These are phyloP conservation scores for Aphanoascus verrucosus DNA, from an alignment of 2,329 filamentous ascomycete species.

Conservation along the genomic window DNA sequence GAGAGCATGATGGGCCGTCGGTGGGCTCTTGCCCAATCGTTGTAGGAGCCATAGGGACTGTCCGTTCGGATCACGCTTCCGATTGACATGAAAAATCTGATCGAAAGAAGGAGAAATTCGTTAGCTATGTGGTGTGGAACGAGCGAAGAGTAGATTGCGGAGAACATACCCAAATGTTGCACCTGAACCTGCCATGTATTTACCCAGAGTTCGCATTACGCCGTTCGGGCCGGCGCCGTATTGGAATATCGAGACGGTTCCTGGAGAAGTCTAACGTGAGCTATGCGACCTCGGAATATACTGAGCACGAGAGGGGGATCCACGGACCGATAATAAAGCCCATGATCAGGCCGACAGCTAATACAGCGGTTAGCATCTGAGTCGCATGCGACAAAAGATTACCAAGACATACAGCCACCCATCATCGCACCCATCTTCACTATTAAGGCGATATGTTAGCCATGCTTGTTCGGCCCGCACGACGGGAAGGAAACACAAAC, in stretches of 20 bases:
- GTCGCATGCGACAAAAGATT: background rate
- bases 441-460: conserved; percentile 30
- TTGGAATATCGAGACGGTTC: conserved; percentile 87
- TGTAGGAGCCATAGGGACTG: conserved; percentile 61
- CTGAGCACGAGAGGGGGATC: background rate
- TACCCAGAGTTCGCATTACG: conserved; percentile 84
- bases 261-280: conserved; percentile 38
- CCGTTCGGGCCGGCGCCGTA: conserved; percentile 89
- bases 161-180: conserved; percentile 78
- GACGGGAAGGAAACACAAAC: conserved; percentile 36
- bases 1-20: conserved; percentile 61
- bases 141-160: background rate
- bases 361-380: conserved; percentile 14
- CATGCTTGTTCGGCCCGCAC: background rate
- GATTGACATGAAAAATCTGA: conserved; percentile 94
- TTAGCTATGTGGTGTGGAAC: background rate
- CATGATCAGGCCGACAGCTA: conserved; percentile 91
- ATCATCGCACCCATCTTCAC: conserved; percentile 99
- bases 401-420: conserved; percentile 71
- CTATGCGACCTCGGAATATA: background rate
- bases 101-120: conserved; percentile 28
- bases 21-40: conserved; percentile 65
- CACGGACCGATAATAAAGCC: conserved; percentile 87
- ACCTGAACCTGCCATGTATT: conserved; percentile 92
- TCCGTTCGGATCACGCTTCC: conserved; percentile 94